phyloP scores from a whole-genome alignment of 1,284 basidiomycete species.

The Golubevia sp. region DNA sequence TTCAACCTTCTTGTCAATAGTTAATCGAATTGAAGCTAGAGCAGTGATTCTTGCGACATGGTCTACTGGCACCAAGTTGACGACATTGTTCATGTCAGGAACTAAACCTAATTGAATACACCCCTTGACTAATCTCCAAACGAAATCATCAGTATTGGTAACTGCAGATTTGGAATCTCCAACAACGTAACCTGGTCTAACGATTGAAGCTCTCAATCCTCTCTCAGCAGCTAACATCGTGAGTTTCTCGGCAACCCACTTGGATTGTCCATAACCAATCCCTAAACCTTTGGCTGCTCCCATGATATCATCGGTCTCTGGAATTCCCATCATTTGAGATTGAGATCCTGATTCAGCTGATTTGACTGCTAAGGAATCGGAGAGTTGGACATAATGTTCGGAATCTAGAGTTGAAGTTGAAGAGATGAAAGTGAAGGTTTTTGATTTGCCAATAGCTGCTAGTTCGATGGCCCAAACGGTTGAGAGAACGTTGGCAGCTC shows the following conservation, averaged over 20 bases:
- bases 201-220: slow-evolving; percentile 83
- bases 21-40: slow-evolving; percentile 39
- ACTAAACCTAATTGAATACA: slow-evolving; percentile 93
- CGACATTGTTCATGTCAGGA: slow-evolving; percentile 96
- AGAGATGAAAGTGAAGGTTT: slow-evolving; percentile 87
- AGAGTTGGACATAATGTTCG: slow-evolving; percentile 83
- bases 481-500: slow-evolving; percentile 85
- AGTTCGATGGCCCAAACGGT: slow-evolving; percentile 84
- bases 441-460: slow-evolving; percentile 74
- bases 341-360: slow-evolving; percentile 7
- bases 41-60: slow-evolving; percentile 86
- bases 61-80: slow-evolving; percentile 98
- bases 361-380: slow-evolving; percentile 67
- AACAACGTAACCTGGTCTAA: slow-evolving; percentile 94
- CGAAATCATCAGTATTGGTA: slow-evolving; percentile 98
- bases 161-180: slow-evolving; percentile 81
- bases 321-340: slow-evolving; percentile 69
- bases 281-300: slow-evolving; percentile 77
- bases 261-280: slow-evolving; percentile 94
- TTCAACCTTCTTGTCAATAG: background rate
- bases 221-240: slow-evolving; percentile 85
- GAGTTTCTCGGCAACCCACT: slow-evolving; percentile 97
- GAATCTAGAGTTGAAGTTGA: slow-evolving; percentile 92
- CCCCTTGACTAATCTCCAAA: slow-evolving; percentile 97
- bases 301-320: slow-evolving; percentile 88